phyloP scores from a whole-genome alignment of 202 grass and related monocot species.

The Cymbopogon flexuosus region DNA sequence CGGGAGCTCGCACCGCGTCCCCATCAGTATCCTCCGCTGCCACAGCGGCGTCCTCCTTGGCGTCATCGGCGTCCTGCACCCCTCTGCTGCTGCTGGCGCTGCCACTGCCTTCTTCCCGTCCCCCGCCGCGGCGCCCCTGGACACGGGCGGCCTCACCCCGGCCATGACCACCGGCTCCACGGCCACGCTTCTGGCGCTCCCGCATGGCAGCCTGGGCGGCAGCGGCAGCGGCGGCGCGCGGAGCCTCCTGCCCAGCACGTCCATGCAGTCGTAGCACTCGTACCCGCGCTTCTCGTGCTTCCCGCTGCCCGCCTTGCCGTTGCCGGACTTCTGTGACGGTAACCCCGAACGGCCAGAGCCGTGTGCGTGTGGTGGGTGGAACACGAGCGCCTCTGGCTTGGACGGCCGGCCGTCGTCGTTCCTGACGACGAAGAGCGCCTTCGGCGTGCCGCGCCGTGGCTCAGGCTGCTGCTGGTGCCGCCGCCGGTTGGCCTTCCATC shows the following conservation, averaged over 20 bases:
- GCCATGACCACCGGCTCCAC: conserved; percentile 11
- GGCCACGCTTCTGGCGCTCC: background rate
- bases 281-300: background rate
- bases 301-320: background rate
- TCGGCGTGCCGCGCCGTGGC: background rate
- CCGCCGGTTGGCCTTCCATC: background rate
- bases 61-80: conserved; percentile 5
- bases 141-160: background rate
- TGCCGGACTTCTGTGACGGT: background rate
- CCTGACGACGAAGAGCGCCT: conserved; percentile 35
- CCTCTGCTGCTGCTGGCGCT: background rate
- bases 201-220: conserved; percentile 1
- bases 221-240: background rate
- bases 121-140: background rate
- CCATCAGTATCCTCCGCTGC: conserved; percentile 88
- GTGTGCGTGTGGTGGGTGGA: background rate
- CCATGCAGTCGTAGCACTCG: background rate
- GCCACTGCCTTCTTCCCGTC: background rate
- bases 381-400: background rate
- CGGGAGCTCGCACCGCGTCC: conserved; percentile 69
- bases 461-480: conserved; percentile 1
- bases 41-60: conserved; percentile 51
- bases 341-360: background rate
- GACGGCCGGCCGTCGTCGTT: background rate
- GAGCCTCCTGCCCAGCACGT: conserved; percentile 13